phyloP scores from a whole-genome alignment of 2,329 filamentous ascomycete genomes.

The Aspergillus nomiae region DNA sequence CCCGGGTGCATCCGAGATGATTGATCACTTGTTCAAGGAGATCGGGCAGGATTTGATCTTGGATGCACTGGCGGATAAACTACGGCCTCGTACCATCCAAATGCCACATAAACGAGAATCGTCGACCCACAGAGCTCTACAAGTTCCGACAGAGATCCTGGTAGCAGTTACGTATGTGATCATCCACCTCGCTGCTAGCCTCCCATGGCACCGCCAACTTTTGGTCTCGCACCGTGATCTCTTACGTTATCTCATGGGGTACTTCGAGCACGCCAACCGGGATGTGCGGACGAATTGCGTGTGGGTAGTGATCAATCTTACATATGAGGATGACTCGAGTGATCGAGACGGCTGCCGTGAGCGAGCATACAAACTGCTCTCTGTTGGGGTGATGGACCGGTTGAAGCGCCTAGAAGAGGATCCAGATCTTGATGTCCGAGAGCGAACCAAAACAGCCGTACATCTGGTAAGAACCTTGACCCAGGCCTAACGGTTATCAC shows the following conservation, averaged over 20 bases:
- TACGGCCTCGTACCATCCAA: conserved; percentile 56
- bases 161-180: conserved; percentile 78
- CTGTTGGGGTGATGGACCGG: conserved; percentile 69
- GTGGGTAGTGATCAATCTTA: conserved; percentile 83
- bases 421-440: conserved; percentile 75
- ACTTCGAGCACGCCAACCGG: conserved; percentile 72
- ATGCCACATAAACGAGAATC: conserved; percentile 36
- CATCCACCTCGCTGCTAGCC: conserved; percentile 83
- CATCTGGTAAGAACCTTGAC: conserved; percentile 62
- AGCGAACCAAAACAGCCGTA: conserved; percentile 78
- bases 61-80: conserved; percentile 75
- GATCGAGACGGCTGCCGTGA: conserved; percentile 67
- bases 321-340: conserved; percentile 73
- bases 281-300: conserved; percentile 77
- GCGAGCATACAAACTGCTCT: conserved; percentile 68
- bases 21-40: conserved; percentile 77
- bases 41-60: conserved; percentile 79
- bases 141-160: conserved; percentile 64
- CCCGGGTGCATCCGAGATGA: conserved; percentile 66
- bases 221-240: conserved; percentile 76
- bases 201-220: conserved; percentile 74
- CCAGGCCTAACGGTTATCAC: not conserved
- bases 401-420: conserved; percentile 68
- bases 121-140: conserved; percentile 29
- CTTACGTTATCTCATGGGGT: conserved; percentile 69